Evolutionary conservation across 108 stramenopile genomes (phyloP).

Genomic region (Nitzschia sp.): DNA sequence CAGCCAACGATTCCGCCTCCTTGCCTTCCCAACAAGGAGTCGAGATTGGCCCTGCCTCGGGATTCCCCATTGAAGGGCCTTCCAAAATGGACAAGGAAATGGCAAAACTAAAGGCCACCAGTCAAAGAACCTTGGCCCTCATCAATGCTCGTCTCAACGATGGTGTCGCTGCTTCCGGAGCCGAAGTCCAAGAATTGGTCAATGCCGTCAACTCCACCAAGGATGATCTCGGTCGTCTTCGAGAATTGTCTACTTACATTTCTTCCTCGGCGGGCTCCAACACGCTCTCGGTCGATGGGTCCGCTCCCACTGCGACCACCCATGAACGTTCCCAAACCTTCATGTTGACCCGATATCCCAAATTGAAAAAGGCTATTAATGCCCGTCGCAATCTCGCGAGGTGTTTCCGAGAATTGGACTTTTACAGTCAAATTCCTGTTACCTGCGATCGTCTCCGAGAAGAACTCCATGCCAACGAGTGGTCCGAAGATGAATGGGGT

Average conservation of each 20-base stretch:
- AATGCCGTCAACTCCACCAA: constrained; percentile 81
- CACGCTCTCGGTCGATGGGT: constrained; percentile 1
- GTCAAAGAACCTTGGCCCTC: constrained; percentile 67
- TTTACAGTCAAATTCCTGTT: constrained; percentile 80
- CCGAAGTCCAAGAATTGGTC: constrained; percentile 86
- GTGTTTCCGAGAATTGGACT: constrained; percentile 84
- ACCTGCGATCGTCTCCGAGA: constrained; percentile 86
- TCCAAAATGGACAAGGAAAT: constrained; percentile 88
- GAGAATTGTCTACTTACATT: constrained; percentile 86
- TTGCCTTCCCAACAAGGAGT: constrained; percentile 52
- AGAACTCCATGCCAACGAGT: constrained; percentile 77
- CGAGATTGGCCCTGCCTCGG: constrained; percentile 60
- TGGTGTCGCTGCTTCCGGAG: constrained; percentile 82
- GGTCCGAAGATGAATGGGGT: constrained; percentile 82
- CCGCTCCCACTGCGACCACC: constrained; percentile 4
- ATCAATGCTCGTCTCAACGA: constrained; percentile 85
- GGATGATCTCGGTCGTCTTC: constrained; percentile 72
- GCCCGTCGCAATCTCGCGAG: constrained; percentile 77
- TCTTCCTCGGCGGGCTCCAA: constrained; percentile 13
- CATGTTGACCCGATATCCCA: constrained; percentile 74
- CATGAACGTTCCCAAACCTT: constrained; percentile 40
- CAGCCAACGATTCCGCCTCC: constrained; percentile 16
- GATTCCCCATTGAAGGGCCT: constrained; percentile 68
- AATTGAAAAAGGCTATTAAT: constrained; percentile 76
- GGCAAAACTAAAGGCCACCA: constrained; percentile 61